phyloP scores from a whole-genome alignment of 2,329 filamentous ascomycete genomes.

The Claviceps sorghi region DNA sequence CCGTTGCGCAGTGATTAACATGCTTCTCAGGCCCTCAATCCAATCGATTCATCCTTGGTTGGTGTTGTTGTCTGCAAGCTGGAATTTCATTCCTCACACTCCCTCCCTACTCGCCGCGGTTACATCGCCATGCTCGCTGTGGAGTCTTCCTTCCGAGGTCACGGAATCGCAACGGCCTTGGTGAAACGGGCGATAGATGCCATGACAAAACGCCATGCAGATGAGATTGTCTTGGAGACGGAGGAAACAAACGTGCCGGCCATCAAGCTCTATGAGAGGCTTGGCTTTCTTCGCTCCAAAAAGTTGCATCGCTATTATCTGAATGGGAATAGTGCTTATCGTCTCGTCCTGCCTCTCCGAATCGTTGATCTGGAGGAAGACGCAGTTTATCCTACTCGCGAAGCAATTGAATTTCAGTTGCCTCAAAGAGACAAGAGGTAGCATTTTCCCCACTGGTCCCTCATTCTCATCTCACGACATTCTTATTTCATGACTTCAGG shows the following conservation, averaged over 20 bases:
- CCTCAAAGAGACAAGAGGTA: background rate
- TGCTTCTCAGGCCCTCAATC: constrained; percentile 39
- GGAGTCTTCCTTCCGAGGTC: constrained; percentile 60
- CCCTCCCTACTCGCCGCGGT: constrained; percentile 57
- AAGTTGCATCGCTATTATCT: constrained; percentile 89
- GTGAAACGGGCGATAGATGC: constrained; percentile 84
- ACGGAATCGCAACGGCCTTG: constrained; percentile 74
- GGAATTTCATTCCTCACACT: constrained; percentile 75
- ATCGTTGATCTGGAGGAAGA: constrained; percentile 26
- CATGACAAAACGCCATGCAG: constrained; percentile 71
- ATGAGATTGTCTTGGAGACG: constrained; percentile 92
- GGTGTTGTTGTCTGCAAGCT: constrained; percentile 93
- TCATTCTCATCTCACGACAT: background rate
- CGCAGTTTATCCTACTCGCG: constrained; percentile 21
- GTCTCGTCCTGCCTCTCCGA: constrained; percentile 70
- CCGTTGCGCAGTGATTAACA: constrained; percentile 3
- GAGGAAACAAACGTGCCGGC: constrained; percentile 85
- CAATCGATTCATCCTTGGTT: constrained; percentile 49
- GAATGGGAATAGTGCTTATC: constrained; percentile 89
- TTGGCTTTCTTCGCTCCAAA: constrained; percentile 87
- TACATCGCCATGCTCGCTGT: constrained; percentile 99
- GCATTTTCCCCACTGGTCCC: background rate
- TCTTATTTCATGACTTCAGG: background rate
- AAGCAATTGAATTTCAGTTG: constrained; percentile 8
- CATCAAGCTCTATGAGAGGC: constrained; percentile 79